Evolutionary conservation across 2,329 filamentous ascomycete species (phyloP).

Genomic region (Zalaria sp.): DNA sequence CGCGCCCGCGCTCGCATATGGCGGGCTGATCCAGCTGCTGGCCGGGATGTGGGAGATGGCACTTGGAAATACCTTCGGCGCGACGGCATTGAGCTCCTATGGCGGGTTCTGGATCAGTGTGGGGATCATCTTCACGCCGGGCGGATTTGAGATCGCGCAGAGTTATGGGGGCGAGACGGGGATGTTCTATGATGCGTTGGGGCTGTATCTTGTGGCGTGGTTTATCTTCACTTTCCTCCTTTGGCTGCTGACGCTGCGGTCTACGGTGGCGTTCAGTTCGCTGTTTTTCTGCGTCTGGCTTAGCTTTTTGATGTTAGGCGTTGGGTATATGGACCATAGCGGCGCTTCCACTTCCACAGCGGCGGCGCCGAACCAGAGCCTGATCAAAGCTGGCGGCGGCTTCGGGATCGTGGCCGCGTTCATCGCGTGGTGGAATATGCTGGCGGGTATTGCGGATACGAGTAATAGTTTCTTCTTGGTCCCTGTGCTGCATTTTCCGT

Average conservation of each 20-base stretch:
- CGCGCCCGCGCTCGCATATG: conserved; percentile 58
- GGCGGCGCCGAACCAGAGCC: conserved; percentile 6
- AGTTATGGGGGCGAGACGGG: conserved; percentile 24
- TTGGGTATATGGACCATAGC: conserved; percentile 38
- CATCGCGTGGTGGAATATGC: conserved; percentile 72
- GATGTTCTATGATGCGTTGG: conserved; percentile 47
- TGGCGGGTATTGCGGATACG: conserved; percentile 53
- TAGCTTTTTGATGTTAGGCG: conserved; percentile 59
- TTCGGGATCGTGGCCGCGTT: conserved; percentile 76
- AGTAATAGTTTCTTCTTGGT: conserved; percentile 17
- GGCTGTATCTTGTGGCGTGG: conserved; percentile 65
- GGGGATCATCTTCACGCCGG: conserved; percentile 56
- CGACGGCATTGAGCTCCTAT: conserved; percentile 66
- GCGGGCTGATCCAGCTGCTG: conserved; percentile 63
- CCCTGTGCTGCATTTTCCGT: conserved; percentile 21
- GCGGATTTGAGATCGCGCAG: conserved; percentile 46
- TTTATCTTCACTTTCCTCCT: conserved; percentile 73
- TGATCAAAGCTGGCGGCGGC: conserved; percentile 55
- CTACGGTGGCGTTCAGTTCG: conserved; percentile 62
- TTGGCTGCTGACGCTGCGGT: conserved; percentile 59
- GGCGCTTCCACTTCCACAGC: conserved; percentile 17
- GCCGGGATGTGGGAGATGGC: conserved; percentile 90
- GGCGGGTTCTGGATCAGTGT: conserved; percentile 75
- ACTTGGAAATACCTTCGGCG: conserved; percentile 76
- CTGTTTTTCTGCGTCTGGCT: conserved; percentile 64